Base-by-base conservation (phyloP, 176 grass and related monocot genomes). In the Hsuehochloa calcarea region DNA sequence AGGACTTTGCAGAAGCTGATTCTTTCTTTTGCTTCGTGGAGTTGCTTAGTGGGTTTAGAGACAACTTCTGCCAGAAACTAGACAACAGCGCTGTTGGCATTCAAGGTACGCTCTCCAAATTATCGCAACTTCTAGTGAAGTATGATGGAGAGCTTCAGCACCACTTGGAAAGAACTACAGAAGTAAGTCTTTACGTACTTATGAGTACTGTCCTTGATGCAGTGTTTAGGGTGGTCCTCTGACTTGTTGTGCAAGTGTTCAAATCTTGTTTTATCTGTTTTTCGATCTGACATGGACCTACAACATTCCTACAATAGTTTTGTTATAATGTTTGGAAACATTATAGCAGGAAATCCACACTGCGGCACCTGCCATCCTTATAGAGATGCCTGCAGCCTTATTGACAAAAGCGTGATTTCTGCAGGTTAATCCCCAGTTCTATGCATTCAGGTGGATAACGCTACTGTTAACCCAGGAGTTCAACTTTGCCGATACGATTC, bases 371-470 rank as follows among this genome's bases (percentile, higher is more conserved):
- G 31, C 22, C 12, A 51, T 75, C 22, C 56, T 82, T 43, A 27
- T 63, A 23, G n/a, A 56, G 51, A 10, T 75, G 34, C 1, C 7
- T 70, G 54, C 19, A 49, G 34, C 10, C 47, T 2, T 75, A 15
- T 38, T 80, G 13, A 89, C 26, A 72, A 26, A 66, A 83, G 12
- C n/a, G 45, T 90, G 49, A 35, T 87, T 56, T 81, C 76, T 88
- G 49, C 86, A 95, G 95, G 89, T 93, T 65, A 90, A 97, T 92
- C 95, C 93, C 35, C 95, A 95, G 59, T 97, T 93, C 80, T 95
- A 93, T 29, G 95, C 93, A 34, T 97, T 97, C 82, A 93, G 95
- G 87, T 97, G 93, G 93, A 95, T 97, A 77, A 95, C 95, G 2
- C 82, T 95, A 26, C 89, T 95, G 71, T 56, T 97, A 69, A 91